Evolutionary conservation across 352 stramenopile species (phyloP), one percentile per base, ranked within the genome.

Genomic region (Phytophthora vignae): DNA sequence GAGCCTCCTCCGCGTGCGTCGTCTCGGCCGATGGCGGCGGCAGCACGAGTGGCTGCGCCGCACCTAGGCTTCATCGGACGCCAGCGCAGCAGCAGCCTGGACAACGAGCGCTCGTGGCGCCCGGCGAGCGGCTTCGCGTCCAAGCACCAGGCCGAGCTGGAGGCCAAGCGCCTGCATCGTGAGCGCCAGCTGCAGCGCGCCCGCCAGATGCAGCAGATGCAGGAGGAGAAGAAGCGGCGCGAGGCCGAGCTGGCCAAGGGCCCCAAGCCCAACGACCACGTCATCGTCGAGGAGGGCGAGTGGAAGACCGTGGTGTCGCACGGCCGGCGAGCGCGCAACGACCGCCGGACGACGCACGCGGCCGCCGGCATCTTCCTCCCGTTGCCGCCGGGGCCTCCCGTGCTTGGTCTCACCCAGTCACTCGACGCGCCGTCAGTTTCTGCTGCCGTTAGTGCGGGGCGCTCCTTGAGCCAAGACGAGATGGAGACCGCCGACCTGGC

Each of bases 231-330:
- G 49, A 69, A 44, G 33, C 57, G 44, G 9, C 60, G 60, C 10
- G 64, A 71, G 33, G 61, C 42, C 3, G 64, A 73, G 46, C 40
- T 73, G 40, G 56, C 48, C 40, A 74, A 69, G 10, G 73, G 69
- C 0, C 64, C 69, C 21, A 72, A 64, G 38, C 69, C 64, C 38
- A 74, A 77, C 22, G 64, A 77, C 36, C 60, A 67, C 46, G 60
- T 71, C 14, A 33, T 74, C 8, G 44, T 74, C 36, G 65, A 70
- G 52, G 76, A 78, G 22, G 72, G 72, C 54, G 72, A 78, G 62
- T 79, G 76, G 76, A 79, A 78, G 61, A 82, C 76, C 12, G 72
- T 80, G 40, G 65, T 83, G 29, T 75, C 76, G 27, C 76, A 83
- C 27, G 76, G 73, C 6, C 73, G 73, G 11, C 61, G 76, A 0